phyloP scores from a whole-genome alignment of 2,329 filamentous ascomycete species.

The Talaromyces sp. region DNA sequence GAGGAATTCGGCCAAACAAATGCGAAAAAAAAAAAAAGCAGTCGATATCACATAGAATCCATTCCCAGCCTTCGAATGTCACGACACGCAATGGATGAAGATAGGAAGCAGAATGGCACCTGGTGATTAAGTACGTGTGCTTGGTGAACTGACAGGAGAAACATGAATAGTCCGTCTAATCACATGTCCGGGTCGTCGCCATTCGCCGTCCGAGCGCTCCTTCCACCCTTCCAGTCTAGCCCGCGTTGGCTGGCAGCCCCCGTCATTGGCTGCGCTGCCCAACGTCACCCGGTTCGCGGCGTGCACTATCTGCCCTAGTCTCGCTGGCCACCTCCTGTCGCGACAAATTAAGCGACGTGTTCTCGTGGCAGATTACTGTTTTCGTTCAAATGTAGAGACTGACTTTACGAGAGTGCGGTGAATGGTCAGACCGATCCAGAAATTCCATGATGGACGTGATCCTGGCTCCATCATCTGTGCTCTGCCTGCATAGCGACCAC shows the following conservation, averaged over 20 bases:
- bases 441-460: not conserved
- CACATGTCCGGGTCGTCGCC: constrained; percentile 16
- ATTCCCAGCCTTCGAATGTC: not conserved
- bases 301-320: not conserved
- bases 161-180: constrained; percentile 2
- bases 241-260: not conserved
- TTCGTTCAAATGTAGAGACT: not conserved
- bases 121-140: not conserved
- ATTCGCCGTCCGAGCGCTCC: constrained; percentile 4
- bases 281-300: not conserved
- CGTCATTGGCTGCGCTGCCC: not conserved
- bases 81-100: not conserved
- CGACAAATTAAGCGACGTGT: constrained; percentile 9
- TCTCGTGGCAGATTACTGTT: not conserved
- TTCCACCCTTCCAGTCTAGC: not conserved
- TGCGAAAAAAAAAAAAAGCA: not conserved
- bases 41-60: not conserved
- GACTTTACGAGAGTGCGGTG: not conserved
- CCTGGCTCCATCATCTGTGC: not conserved
- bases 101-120: not conserved
- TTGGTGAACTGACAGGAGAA: not conserved
- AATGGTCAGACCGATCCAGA: not conserved
- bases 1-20: not conserved
- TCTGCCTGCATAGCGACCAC: not conserved
- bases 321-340: not conserved